Evolutionary conservation across 306 rosid genomes (phyloP), one percentile per base, ranked within the genome.

Genomic region (Hylodesmum podocarpum): DNA sequence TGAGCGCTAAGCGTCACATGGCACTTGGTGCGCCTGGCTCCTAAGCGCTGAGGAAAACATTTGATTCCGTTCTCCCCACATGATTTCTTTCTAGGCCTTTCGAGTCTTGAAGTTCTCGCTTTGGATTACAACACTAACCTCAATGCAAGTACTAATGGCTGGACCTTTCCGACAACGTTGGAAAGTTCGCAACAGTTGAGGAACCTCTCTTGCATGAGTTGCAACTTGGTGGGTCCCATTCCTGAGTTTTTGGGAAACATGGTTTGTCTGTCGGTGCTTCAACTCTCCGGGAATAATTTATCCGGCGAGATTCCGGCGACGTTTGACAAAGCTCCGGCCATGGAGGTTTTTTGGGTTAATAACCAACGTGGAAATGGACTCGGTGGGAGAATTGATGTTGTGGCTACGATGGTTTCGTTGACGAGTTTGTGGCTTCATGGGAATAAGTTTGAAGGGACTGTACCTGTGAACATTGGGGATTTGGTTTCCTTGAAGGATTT

Each of bases 391-490:
- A 83, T 92, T 14, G 92, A 90, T 36, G 81, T 86, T 16, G 76
- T 88, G 47, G 78, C 89, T 1, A 80, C 87, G 3, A 92, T 92
- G 92, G 55, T 54, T 36, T 87, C 88, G 16, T 86, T 92, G 16
- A 83, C 53, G 4, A 82, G 84, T 41, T 37, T 87, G 44, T 92
- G 96, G 96, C 96, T 92, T 43, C 97, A 92, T 41, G 97, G 97
- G 51, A 92, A 92, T 66, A 74, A 73, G 41, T 92, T 92, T 82
- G 12, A 78, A 0, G 94, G 96, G 34, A 72, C 47, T 11, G 83
- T 92, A 72, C 96, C 97, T 0, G 61, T 31, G 15, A 88, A 44
- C 73, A 88, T 90, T 72, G 97, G 96, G 65, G 68, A 81, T 61
- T 76, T 92, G 65, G 49, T 72, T 81, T 82, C 80, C 54, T 79